Percentiles rank a stretch among this genome's conserved stretches.
These are phyloP conservation scores for Rutstroemia sp. DNA, from an alignment of 2,329 filamentous ascomycete species.

Conservation along the genomic window DNA sequence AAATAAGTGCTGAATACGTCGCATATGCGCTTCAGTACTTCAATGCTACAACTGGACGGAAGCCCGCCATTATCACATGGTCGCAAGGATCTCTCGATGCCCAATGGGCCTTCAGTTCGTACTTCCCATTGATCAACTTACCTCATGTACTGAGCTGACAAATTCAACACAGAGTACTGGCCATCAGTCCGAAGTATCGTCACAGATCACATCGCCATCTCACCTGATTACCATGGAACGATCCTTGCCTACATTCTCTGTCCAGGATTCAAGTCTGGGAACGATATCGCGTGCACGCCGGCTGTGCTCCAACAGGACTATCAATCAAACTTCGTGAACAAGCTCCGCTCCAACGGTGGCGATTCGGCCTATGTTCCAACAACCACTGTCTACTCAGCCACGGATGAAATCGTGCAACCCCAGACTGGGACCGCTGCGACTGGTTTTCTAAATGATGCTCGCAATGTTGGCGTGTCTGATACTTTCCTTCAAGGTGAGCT, in stretches of 20 bases:
- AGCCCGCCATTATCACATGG: conserved; percentile 43
- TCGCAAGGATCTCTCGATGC: conserved; percentile 47
- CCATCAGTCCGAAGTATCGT: conserved; percentile 39
- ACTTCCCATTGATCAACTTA: neutral
- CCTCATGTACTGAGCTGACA: neutral
- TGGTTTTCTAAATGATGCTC: conserved; percentile 32
- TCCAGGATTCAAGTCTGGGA: conserved; percentile 8
- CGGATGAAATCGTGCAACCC: conserved; percentile 46
- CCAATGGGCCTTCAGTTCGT: conserved; percentile 46
- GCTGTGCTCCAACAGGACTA: conserved; percentile 36
- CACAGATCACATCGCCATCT: conserved; percentile 44
- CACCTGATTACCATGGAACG: conserved; percentile 46
- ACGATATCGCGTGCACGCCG: neutral
- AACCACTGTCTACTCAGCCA: conserved; percentile 42
- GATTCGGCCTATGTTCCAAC: conserved; percentile 48
- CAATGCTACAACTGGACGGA: conserved; percentile 30
- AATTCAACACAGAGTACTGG: conserved; percentile 37
- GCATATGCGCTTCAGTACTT: conserved; percentile 54
- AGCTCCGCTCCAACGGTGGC: conserved; percentile 37
- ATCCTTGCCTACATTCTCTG: conserved; percentile 29
- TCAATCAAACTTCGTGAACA: conserved; percentile 36
- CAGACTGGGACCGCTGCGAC: conserved; percentile 40
- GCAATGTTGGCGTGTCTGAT: neutral
- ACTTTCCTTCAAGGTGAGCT: neutral
- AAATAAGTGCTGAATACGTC: conserved; percentile 46